phyloP scores from a whole-genome alignment of 2,329 filamentous ascomycete genomes.

The Delphinella strobiligena region DNA sequence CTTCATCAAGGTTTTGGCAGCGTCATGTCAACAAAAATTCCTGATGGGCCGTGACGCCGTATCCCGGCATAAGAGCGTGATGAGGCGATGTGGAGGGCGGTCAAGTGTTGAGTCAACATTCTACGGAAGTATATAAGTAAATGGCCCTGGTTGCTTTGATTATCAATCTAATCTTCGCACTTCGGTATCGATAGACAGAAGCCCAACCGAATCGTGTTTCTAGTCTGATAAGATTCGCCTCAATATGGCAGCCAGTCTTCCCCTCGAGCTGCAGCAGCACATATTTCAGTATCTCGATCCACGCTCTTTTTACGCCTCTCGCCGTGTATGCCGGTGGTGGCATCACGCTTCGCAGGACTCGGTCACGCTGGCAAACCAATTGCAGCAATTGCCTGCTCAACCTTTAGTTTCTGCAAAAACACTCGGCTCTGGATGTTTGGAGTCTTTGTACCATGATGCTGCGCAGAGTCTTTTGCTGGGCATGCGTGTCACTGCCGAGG shows the following conservation, averaged over 20 bases:
- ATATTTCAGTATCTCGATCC: constrained; percentile 21
- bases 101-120: not conserved
- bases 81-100: not conserved
- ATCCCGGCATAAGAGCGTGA: no score
- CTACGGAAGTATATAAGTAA: no score
- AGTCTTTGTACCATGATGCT: constrained; percentile 17
- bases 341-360: constrained; percentile 18
- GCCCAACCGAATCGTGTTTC: no score
- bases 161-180: no score
- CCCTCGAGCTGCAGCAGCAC: constrained; percentile 23
- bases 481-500: constrained; percentile 10
- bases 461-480: constrained; percentile 21
- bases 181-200: no score
- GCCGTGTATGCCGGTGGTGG: constrained; percentile 22
- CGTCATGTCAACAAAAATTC: not conserved
- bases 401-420: constrained; percentile 13
- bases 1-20: no score
- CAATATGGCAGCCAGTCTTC: constrained; percentile 12
- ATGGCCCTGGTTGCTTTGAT: no score
- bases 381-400: constrained; percentile 19
- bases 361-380: constrained; percentile 18
- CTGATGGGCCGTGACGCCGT: no score
- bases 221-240: not conserved
- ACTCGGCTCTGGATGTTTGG: constrained; percentile 13
- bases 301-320: constrained; percentile 18